Evolutionary conservation across 148 eudicot genomes (phyloP), one percentile per base, ranked within the genome.

Genomic region (Heliosperma pusillum): DNA sequence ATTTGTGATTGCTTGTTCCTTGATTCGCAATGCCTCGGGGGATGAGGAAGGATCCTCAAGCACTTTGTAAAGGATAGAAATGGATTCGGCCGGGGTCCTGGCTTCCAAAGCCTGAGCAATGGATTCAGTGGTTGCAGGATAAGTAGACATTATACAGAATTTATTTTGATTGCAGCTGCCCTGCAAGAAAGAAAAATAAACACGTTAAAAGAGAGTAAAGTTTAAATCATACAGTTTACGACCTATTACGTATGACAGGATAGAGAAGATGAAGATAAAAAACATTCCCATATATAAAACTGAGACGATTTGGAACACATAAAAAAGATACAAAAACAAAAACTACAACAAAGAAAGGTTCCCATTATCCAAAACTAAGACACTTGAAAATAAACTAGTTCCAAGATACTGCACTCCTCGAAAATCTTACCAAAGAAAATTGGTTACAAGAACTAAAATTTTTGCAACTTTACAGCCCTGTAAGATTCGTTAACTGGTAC

Each of bases 41-140:
- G 87, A 82, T 16, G 82, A 69, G 2, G 87, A 85, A 60, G 87
- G 85, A 77, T 82, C 81, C 52, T 77, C 85, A 30, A 82, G 77
- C 33, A 85, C 85, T 80, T 61, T 77, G 65, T 82, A 82, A 20
- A 85, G 85, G n/a, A 85, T 82, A 20, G 85, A 65, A 66, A 82
- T 85, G 8, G 87, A 74, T 55, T 85, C 85, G 36, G 87, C 61
- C 5, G 83, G 79, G 50, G 33, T 85, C 25, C 47, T 77, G 21
- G 83, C 87, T 79, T 85, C 87, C 78, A 73, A 26, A 82, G 87
- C 85, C 77, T 24, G 71, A 25, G 81, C 81, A 58, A 85, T 68
- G 11, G 87, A 85, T 5, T 85, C 87, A 69, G 87, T 85, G 55
- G 75, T 85, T 27, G 83, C 85, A 64, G 83, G 81, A 79, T 76